A percentile compares a stretch with the other conserved stretches of the same genome.
These are phyloP conservation scores for Calonectria hawksworthii DNA, from an alignment of 2,329 filamentous ascomycete genomes.

Conservation along the genomic window DNA sequence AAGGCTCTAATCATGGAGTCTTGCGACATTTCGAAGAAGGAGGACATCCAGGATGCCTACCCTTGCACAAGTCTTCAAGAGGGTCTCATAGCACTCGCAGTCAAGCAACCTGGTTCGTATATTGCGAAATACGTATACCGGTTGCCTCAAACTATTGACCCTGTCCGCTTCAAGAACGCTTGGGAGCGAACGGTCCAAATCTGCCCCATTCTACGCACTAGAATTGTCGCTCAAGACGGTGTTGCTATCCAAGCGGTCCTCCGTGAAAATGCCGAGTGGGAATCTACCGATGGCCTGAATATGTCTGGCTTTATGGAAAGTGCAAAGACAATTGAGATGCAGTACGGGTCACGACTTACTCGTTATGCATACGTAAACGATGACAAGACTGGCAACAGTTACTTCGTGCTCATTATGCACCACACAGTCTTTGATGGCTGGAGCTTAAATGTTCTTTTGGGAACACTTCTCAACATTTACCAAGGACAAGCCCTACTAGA, in stretches of 20 bases:
- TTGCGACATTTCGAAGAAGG: slow-evolving; percentile 25
- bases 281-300: neutral
- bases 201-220: slow-evolving; percentile 4
- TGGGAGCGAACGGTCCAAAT: slow-evolving; percentile 7
- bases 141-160: neutral
- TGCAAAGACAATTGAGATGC: slow-evolving; percentile 3
- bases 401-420: slow-evolving; percentile 35
- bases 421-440: slow-evolving; percentile 44
- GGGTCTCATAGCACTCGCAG: slow-evolving; percentile 12
- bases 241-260: neutral
- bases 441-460: slow-evolving; percentile 27
- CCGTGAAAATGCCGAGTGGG: neutral
- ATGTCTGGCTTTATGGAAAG: neutral
- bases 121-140: slow-evolving; percentile 11
- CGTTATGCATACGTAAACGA: neutral
- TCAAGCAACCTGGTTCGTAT: slow-evolving; percentile 17
- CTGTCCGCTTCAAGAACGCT: neutral
- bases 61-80: slow-evolving; percentile 19
- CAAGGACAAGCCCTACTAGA: neutral
- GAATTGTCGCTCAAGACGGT: neutral
- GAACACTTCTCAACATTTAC: neutral
- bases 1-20: neutral
- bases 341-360: slow-evolving; percentile 10
- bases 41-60: slow-evolving; percentile 44
- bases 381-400: neutral